Percentiles rank a stretch among this genome's conserved stretches.
phyloP scores from a whole-genome alignment of 768 basidiomycete genomes.

The Russula lepida region DNA sequence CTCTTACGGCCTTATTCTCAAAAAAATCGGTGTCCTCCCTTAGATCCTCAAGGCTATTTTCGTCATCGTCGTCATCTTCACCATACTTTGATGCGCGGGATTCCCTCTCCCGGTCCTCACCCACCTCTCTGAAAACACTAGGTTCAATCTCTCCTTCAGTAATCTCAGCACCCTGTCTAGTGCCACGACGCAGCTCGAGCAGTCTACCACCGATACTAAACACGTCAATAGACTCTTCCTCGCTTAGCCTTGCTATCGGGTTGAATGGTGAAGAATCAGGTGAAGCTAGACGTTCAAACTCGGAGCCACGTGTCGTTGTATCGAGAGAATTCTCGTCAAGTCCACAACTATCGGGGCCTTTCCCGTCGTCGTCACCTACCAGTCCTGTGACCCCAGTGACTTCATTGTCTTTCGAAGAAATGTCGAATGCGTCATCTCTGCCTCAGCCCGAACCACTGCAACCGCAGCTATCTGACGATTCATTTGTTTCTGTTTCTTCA shows the following conservation, averaged over 20 bases:
- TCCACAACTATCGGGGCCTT: not conserved
- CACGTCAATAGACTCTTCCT: constrained; percentile 51
- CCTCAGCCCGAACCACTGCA: constrained; percentile 13
- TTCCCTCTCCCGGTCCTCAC: constrained; percentile 8
- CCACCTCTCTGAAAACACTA: constrained; percentile 17
- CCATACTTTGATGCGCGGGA: constrained; percentile 34
- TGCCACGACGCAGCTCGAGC: constrained; percentile 41
- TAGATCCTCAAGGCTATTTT: constrained; percentile 28
- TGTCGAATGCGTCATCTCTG: constrained; percentile 7
- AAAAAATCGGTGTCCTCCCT: constrained; percentile 51
- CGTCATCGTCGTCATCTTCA: constrained; percentile 27
- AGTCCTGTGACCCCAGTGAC: constrained; percentile 13
- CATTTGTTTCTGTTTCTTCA: constrained; percentile 34
- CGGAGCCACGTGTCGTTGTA: not conserved
- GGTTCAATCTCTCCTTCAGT: constrained; percentile 25
- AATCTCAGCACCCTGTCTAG: constrained; percentile 34
- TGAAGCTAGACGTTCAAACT: constrained; percentile 13
- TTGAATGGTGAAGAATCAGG: constrained; percentile 24
- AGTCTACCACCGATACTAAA: constrained; percentile 51
- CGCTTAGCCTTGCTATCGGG: constrained; percentile 30
- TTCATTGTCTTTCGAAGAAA: not conserved
- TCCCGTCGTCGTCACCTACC: not conserved
- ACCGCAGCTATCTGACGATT: constrained; percentile 23
- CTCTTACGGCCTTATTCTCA: constrained; percentile 58
- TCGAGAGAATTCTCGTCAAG: constrained; percentile 2